Base-by-base conservation (phyloP, 352 stramenopile species). In the Elongisporangium undulatum region DNA sequence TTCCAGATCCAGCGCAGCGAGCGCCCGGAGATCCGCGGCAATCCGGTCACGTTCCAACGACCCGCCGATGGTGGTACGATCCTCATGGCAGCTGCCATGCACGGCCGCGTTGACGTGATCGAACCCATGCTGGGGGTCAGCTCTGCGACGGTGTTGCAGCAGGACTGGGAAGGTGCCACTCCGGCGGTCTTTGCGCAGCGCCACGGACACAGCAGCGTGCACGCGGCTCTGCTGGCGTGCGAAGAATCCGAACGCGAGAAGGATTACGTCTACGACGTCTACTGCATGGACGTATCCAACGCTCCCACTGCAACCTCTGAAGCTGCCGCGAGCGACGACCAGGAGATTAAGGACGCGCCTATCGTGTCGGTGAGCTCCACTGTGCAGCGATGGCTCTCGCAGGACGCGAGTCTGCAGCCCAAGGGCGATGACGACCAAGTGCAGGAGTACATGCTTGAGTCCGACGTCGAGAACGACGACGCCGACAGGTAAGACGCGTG, bases 231-330 rank as follows among this genome's bases (percentile, higher is more conserved):
- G 53, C 53, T 77, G 26, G 85, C 85, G 17, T 94, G 85, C 62
- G 85, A 94, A 65, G 68, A 83, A 38, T 76, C 82, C 4, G 81
- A 93, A 62, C 63, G 67, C 19, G 85, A 94, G 58, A 94, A 92
- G 49, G 76, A 90, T 55, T 94, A 78, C 49, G 85, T 94, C 9
- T 94, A 93, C 49, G 85, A 94, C 51, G 79, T 94, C 17, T 94
- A 94, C 71, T 93, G 85, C 51, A 75, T 94, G 49, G 85, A 94
- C 26, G 69, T 87, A 22, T 72, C 73, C 3, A 16, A 16, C 9
- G n/a, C 59, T 22, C 12, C 22, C 3, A 23, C 26, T 12, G 3
- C 56, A 20, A 8, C 17, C 5, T 19, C 56, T n/a, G 66, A 70
- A 12, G 50, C 15, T 16, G 41, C 19, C 4, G 55, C 49, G n/a